These are phyloP conservation scores for Iris pallida DNA, from an alignment of 116 monocot species.

Conservation along the genomic window DNA sequence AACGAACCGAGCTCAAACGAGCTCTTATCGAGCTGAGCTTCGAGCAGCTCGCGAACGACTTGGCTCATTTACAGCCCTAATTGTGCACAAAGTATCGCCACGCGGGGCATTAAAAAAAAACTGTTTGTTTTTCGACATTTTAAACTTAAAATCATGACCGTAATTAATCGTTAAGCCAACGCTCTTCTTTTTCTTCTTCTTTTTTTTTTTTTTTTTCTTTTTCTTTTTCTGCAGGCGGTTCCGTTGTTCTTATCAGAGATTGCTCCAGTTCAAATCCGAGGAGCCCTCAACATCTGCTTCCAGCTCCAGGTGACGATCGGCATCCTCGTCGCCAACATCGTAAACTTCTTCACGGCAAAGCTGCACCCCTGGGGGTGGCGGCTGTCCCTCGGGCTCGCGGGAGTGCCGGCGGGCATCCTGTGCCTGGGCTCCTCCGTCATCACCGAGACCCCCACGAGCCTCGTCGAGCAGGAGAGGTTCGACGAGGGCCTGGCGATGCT, in stretches of 20 bases:
- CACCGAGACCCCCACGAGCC: constrained; percentile 61
- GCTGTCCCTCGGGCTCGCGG: constrained; percentile 20
- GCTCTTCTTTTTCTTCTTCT: too few species aligned
- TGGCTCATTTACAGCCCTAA: too few species aligned
- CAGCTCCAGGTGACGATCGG: constrained; percentile 13
- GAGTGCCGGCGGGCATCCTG: constrained; percentile 36
- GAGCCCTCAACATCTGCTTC: constrained; percentile 12
- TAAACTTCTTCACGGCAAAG: constrained; percentile 26
- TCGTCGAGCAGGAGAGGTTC: constrained; percentile 37
- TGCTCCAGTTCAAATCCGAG: not conserved
- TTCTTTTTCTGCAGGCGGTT: not conserved
- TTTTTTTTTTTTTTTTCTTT: too few species aligned
- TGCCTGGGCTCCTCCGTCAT: constrained; percentile 37
- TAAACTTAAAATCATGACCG: too few species aligned
- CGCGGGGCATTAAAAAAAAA: too few species aligned
- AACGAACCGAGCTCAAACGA: too few species aligned
- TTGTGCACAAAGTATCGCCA: too few species aligned
- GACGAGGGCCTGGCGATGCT: constrained; percentile 32
- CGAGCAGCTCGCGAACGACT: too few species aligned
- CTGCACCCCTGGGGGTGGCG: constrained; percentile 53
- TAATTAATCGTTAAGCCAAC: too few species aligned
- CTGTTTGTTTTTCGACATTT: too few species aligned
- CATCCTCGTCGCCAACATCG: constrained; percentile 4
- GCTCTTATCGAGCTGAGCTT: too few species aligned
- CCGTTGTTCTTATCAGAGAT: constrained; percentile 14